Conservation (phyloP, 495 filamentous ascomycete species). For the Hyaloscypha variabilis region DNA sequence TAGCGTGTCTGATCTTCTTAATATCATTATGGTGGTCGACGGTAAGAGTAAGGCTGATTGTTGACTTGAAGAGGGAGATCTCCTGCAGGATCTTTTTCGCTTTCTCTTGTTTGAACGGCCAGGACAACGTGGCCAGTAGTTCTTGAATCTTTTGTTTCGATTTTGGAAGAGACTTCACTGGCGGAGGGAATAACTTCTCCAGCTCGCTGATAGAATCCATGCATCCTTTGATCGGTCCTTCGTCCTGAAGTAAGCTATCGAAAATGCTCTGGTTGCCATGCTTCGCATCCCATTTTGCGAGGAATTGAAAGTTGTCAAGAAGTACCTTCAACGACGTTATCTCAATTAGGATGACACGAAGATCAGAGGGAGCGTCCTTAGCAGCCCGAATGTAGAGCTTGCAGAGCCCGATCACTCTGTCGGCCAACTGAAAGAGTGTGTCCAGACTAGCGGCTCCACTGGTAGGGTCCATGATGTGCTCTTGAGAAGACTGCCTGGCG, state of each 20-base stretch:
- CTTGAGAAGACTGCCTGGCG: too few relatives aligned
- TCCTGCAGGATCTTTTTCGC: conserved; percentile 8
- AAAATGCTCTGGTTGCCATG: neutral
- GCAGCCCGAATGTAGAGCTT: conserved; percentile 32
- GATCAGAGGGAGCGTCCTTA: conserved; percentile 28
- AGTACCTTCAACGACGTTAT: conserved; percentile 27
- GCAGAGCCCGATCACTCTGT: conserved; percentile 31
- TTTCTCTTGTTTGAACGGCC: conserved; percentile 13
- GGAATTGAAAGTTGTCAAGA: conserved; percentile 29
- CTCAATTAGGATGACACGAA: conserved; percentile 32
- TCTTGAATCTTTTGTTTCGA: conserved; percentile 7
- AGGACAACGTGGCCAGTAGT: neutral
- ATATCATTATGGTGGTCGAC: conserved; percentile 1
- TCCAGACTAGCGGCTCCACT: conserved; percentile 23
- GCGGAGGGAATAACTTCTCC: conserved; percentile 12
- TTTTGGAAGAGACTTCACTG: neutral
- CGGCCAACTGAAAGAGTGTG: conserved; percentile 32
- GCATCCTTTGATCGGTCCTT: conserved; percentile 12
- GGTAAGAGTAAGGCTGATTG: conserved; percentile 11
- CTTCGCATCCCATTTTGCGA: neutral
- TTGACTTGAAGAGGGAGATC: neutral
- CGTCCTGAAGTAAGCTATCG: neutral
- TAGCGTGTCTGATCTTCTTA: neutral
- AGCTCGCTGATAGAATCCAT: neutral
- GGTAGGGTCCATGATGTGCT: too few relatives aligned